Base-by-base conservation (phyloP, 176 grass and related monocot genomes). In the Urochloa ruziziensis region DNA sequence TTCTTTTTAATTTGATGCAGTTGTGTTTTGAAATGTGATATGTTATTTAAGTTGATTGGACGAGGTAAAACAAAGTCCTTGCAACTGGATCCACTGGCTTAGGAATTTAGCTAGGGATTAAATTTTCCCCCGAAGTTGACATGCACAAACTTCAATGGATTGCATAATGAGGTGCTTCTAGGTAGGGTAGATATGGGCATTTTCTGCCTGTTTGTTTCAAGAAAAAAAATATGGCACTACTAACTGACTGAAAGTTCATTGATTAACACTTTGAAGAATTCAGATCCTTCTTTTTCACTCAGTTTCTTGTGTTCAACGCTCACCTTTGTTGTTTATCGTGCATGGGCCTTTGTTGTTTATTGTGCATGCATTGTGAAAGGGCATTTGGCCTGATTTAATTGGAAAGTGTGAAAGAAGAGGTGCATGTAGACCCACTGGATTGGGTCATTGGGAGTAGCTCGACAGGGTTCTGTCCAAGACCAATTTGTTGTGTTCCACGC, bases 321-420 rank as follows among this genome's bases (percentile, higher is more conserved):
- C 71, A 54, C 12, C 71, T 74, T 74, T 74, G 28, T 52, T 52
- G 71, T 73, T 47, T 51, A 49, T 73, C 33, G 71, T 74, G 48
- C 48, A 74, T 12, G 25, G 23, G n/a, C n/a, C n/a, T n/a, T n/a
- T n/a, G n/a, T n/a, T n/a, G n/a, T n/a, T n/a, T n/a, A n/a, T n/a
- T n/a, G n/a, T n/a, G n/a, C n/a, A n/a, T n/a, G 46, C 46, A 73
- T 10, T 36, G 21, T 75, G 19, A 75, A 67, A 80, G 78, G 21
- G 14, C 33, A 56, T 29, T 68, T 80, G 63, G 36, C 23, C 16
- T 44, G 79, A 70, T 28, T 28, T 58, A 49, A 58, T 40, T 34
- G 48, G n/a, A 18, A 40, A 7, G 30, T 17, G 33, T 68, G 63
- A 80, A 80, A 81, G 78, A 69, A 56, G 29, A 56, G 12, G 25